Base-by-base conservation (phyloP, 139 green algal species). In the Pleodorina starrii region DNA sequence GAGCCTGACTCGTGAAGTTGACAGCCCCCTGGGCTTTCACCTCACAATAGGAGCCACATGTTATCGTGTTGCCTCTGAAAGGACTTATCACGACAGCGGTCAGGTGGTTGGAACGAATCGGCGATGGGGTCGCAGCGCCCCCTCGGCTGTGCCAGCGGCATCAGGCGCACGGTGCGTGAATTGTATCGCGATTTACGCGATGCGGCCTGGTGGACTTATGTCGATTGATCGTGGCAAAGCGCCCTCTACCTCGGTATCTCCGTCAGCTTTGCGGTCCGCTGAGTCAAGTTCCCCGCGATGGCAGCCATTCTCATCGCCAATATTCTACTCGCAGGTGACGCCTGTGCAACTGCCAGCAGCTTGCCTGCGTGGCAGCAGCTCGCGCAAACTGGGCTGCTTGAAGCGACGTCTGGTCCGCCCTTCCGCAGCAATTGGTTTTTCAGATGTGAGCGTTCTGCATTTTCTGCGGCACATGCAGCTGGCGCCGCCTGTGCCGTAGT, bases 311-410 rank as follows among this genome's bases (percentile, higher is more conserved):
- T n/a, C n/a, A n/a, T n/a, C n/a, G n/a, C n/a, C n/a, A n/a, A n/a
- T n/a, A n/a, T n/a, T n/a, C n/a, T n/a, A n/a, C n/a, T n/a, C n/a
- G 12, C 75, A 83, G 72, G 72, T 42, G 21, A 80, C 72, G 19
- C 42, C 72, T 51, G 10, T 80, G 72, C 72, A 80, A 21, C 5
- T 80, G 42, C 72, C 75, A 66, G 44, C 29, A 63, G 75, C 75
- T 83, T 68, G 44, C 46, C 14, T 66, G 75, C 75, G 46, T 83
- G 44, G 75, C 75, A 83, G 25, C 46, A 42, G 50, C 50, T 46
- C 3, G 7, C 75, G 23, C 10, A 38, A 38, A 32, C 23, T 57
- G 19, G 1, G 72, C 7, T 51, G 44, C 27, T 25, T 63, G 21
- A 40, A 25, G 46, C 74, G 74, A 44, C 74, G 46, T 25, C 44